Conservation (phyloP, 441 rosid species). For the Croton setiger region DNA sequence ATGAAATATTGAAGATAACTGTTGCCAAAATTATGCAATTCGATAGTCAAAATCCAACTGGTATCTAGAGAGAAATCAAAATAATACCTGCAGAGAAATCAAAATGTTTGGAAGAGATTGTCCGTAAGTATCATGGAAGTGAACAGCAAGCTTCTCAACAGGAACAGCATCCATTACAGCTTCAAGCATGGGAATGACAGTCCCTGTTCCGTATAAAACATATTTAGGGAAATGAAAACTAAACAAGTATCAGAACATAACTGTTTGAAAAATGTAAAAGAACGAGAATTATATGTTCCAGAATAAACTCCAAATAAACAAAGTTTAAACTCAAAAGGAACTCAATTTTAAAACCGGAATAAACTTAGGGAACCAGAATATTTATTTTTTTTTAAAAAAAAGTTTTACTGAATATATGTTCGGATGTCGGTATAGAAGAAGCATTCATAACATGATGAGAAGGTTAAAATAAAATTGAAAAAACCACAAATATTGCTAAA, state of each 20-base stretch:
- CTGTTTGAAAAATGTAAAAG: not conserved
- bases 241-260: not conserved
- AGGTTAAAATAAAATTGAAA: not conserved
- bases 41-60: slow-evolving; percentile 2
- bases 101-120: slow-evolving; percentile 90
- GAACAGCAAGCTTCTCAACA: slow-evolving; percentile 77
- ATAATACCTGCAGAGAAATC: slow-evolving; percentile 87
- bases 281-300: not conserved
- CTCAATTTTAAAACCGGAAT: no score
- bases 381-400: not conserved
- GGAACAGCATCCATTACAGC: slow-evolving; percentile 87
- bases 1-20: not conserved
- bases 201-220: slow-evolving; percentile 44
- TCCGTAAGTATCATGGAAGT: slow-evolving; percentile 97
- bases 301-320: not conserved
- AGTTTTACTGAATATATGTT: no score
- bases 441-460: no score
- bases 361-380: no score
- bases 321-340: no score
- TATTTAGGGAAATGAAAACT: not conserved
- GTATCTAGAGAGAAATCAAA: no score
- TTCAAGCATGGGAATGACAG: slow-evolving; percentile 83
- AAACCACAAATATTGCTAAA: not conserved
- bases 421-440: no score
- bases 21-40: not conserved